Percentiles rank a stretch among this genome's conserved stretches.
Evolutionary conservation across 2,329 filamentous ascomycete genomes (phyloP).

Genomic region (Calonectria henricotiae): DNA sequence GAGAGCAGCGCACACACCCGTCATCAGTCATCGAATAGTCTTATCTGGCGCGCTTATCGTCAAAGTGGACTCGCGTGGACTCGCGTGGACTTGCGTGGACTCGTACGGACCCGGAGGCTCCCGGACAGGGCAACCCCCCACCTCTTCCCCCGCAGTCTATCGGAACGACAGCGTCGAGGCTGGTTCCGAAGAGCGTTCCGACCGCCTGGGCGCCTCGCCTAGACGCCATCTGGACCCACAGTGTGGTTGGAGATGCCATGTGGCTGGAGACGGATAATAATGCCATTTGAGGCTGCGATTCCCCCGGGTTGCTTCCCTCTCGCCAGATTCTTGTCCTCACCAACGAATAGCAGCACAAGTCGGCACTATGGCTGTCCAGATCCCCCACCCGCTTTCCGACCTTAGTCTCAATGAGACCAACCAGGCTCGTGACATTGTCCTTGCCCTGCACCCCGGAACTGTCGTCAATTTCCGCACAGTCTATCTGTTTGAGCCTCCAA

Average conservation of each 20-base stretch:
- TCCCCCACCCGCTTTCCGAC: constrained; percentile 56
- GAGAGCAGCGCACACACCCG: not conserved
- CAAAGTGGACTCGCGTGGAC: too few species aligned
- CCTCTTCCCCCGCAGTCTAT: not conserved
- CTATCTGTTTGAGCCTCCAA: constrained; percentile 68
- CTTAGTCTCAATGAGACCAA: constrained; percentile 54
- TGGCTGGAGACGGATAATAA: constrained; percentile 6
- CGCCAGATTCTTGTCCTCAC: constrained; percentile 15
- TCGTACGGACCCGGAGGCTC: not conserved
- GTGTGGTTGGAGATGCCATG: not conserved
- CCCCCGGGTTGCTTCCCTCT: constrained; percentile 12
- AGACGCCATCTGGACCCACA: constrained; percentile 21
- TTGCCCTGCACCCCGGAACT: constrained; percentile 51
- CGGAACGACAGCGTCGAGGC: constrained; percentile 13
- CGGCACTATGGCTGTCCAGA: constrained; percentile 32
- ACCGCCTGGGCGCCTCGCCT: not conserved
- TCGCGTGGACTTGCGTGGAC: too few species aligned
- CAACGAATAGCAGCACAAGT: constrained; percentile 28
- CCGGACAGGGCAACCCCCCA: not conserved
- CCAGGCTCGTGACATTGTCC: constrained; percentile 57
- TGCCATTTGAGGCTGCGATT: constrained; percentile 31
- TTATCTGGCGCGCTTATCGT: constrained; percentile 23
- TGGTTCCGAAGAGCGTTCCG: constrained; percentile 31
- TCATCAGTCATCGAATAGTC: constrained; percentile 18
- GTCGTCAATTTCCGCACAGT: constrained; percentile 66